These are phyloP conservation scores for Microstegium vimineum DNA, from an alignment of 176 grass and related monocot genomes.

Conservation along the genomic window DNA sequence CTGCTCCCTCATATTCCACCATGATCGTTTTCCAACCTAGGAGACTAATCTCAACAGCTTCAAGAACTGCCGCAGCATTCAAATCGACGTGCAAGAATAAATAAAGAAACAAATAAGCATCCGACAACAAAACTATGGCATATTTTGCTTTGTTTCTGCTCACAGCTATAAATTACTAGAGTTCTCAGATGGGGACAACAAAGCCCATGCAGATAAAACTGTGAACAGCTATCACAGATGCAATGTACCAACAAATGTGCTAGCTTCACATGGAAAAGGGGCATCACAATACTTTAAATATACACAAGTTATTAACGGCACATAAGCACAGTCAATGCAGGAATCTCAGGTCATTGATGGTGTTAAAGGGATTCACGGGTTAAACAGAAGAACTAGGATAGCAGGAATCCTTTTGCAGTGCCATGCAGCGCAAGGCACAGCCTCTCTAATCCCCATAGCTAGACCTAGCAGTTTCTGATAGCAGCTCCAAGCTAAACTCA, in stretches of 20 bases:
- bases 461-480: neutral
- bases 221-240: neutral
- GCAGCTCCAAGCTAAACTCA: conserved; percentile 5
- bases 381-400: neutral
- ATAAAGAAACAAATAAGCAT: neutral
- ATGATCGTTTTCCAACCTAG: conserved; percentile 34
- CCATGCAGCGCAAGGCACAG: neutral
- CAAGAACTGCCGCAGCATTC: neutral
- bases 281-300: neutral
- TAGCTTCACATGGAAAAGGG: neutral
- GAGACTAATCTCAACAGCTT: neutral
- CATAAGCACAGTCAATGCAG: conserved; percentile 2
- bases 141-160: neutral
- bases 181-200: neutral
- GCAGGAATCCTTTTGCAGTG: neutral
- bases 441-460: neutral
- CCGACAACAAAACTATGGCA: neutral
- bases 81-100: neutral
- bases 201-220: neutral
- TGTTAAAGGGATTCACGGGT: neutral
- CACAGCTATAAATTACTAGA: neutral
- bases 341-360: neutral
- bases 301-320: neutral
- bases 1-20: conserved; percentile 42
- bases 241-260: neutral